These are phyloP conservation scores for Emmonsiellopsis sp. DNA, from an alignment of 2,329 filamentous ascomycete species.

Conservation along the genomic window DNA sequence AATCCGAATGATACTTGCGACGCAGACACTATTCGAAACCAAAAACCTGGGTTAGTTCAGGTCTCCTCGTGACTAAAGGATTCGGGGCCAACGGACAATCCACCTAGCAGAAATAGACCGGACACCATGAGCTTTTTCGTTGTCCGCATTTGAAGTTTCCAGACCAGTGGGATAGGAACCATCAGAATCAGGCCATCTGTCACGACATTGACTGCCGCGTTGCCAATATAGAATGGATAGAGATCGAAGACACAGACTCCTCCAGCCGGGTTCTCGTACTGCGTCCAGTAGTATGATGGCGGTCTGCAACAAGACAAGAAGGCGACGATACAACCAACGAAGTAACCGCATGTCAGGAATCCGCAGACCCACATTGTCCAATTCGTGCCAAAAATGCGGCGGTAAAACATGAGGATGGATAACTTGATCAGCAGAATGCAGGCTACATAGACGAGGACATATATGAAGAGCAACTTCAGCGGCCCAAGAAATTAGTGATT, in stretches of 20 bases:
- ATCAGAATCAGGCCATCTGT: conserved; percentile 12
- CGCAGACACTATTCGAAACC: conserved; percentile 17
- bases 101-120: conserved; percentile 27
- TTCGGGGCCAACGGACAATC: conserved; percentile 20
- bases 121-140: conserved; percentile 27
- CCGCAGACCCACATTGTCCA: conserved; percentile 4
- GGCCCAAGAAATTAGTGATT: background rate
- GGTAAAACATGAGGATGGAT: conserved; percentile 12
- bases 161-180: conserved; percentile 12
- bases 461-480: conserved; percentile 3
- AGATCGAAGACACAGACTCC: conserved; percentile 4
- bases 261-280: conserved; percentile 1
- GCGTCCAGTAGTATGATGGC: conserved; percentile 8
- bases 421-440: conserved; percentile 9
- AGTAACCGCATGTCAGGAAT: conserved; percentile 7
- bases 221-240: conserved; percentile 8
- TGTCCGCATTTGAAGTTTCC: conserved; percentile 21
- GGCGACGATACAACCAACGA: conserved; percentile 7
- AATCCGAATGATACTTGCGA: conserved; percentile 34
- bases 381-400: conserved; percentile 7
- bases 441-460: conserved; percentile 4
- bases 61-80: background rate
- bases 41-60: background rate
- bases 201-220: conserved; percentile 7
- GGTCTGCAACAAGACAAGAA: conserved; percentile 7